phyloP scores from a whole-genome alignment of 257 asterid genomes.

The Jacaranda copaia region DNA sequence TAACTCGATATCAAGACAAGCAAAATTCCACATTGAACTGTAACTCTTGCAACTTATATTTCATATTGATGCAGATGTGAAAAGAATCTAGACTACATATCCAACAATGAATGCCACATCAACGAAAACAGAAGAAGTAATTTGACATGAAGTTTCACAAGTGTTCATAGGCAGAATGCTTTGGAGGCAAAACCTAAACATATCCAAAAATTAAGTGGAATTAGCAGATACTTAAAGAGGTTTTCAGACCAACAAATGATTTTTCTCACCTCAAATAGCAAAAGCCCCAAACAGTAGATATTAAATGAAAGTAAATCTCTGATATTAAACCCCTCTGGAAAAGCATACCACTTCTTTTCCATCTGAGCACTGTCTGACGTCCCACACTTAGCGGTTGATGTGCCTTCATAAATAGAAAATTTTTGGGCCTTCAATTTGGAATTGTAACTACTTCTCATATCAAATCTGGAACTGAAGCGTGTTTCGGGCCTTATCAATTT shows the following conservation, averaged over 20 bases:
- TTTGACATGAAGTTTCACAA: too few species aligned
- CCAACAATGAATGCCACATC: neutral
- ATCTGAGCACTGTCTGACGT: conserved; percentile 27
- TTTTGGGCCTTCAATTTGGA: neutral
- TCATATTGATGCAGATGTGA: neutral
- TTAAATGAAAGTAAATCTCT: conserved; percentile 44
- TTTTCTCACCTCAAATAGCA: conserved; percentile 57
- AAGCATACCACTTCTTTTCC: conserved; percentile 58
- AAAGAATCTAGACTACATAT: neutral
- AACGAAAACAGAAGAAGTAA: too few species aligned
- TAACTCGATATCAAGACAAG: neutral
- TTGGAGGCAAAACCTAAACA: neutral
- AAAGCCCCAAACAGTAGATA: conserved; percentile 54
- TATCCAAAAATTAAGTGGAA: neutral
- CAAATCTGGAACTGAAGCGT: neutral
- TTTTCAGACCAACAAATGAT: neutral
- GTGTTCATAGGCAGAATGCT: too few species aligned
- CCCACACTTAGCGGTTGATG: neutral
- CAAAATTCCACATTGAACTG: neutral
- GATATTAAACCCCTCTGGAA: conserved; percentile 40
- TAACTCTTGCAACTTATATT: neutral
- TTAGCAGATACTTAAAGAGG: neutral
- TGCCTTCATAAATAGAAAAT: neutral
- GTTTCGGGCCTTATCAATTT: conserved; percentile 16
- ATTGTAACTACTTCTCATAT: neutral